Conservation (phyloP, 495 filamentous ascomycete species). For the Coniosporium apollinis region DNA sequence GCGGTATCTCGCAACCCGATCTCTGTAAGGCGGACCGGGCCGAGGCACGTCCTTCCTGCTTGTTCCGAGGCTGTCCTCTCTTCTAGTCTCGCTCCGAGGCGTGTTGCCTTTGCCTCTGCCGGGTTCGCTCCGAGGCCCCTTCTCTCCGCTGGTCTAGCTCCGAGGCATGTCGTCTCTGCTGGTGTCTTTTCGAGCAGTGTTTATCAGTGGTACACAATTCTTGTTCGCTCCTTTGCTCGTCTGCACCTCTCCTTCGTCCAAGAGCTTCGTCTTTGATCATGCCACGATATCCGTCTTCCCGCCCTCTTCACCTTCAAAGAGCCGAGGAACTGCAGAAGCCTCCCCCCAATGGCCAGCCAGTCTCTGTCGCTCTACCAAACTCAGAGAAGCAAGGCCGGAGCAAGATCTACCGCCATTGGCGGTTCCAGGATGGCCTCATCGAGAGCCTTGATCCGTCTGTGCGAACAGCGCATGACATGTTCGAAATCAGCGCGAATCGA, state of each 20-base stretch:
- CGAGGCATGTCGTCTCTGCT: neutral
- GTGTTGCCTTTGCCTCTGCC: neutral
- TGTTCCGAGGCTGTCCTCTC: neutral
- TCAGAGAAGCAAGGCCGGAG: conserved; percentile 2
- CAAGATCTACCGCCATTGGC: conserved; percentile 2
- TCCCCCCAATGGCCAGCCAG: neutral
- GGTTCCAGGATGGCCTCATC: neutral
- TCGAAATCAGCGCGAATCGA: conserved; percentile 1
- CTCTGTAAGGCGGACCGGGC: neutral
- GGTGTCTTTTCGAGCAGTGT: neutral
- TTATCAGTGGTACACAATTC: neutral
- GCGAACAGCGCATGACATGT: conserved; percentile 1
- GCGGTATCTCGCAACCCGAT: neutral
- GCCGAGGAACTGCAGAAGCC: neutral
- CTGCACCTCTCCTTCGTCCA: neutral
- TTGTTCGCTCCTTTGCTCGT: neutral
- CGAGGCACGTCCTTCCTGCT: neutral
- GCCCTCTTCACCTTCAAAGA: neutral
- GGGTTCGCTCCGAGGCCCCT: neutral
- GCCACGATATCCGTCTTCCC: neutral
- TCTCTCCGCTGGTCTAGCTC: neutral
- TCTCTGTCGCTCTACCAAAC: neutral
- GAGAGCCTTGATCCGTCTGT: neutral
- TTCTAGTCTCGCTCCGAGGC: neutral
- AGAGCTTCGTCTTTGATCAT: neutral